These are phyloP conservation scores for Nigrospora sphaerica DNA, from an alignment of 2,329 filamentous ascomycete genomes.

Conservation along the genomic window DNA sequence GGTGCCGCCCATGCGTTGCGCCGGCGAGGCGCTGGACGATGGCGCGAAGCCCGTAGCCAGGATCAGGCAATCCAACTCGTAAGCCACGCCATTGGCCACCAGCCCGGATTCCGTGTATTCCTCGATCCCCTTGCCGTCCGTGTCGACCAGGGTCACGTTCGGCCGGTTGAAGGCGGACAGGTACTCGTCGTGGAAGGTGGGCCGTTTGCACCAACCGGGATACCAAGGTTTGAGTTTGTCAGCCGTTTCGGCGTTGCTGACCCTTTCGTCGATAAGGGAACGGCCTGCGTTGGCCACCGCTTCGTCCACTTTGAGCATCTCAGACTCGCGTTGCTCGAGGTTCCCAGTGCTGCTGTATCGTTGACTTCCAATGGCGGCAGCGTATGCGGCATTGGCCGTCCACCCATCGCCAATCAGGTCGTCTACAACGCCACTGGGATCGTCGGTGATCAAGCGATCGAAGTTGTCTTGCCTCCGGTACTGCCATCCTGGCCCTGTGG, in stretches of 20 bases:
- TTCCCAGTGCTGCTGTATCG: constrained; percentile 14
- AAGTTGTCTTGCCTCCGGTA: constrained; percentile 29
- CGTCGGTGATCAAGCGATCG: constrained; percentile 21
- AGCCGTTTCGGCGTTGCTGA: constrained; percentile 35
- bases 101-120: constrained; percentile 29
- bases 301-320: constrained; percentile 15
- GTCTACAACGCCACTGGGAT: constrained; percentile 10
- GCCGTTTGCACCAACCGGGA: constrained; percentile 43
- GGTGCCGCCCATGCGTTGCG: background rate
- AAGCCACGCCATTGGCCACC: constrained; percentile 28
- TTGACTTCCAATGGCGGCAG: constrained; percentile 15
- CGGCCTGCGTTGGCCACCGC: constrained; percentile 29
- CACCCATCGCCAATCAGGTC: constrained; percentile 31
- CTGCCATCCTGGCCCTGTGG: constrained; percentile 23
- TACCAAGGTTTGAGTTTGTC: constrained; percentile 44
- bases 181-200: constrained; percentile 42
- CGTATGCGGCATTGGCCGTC: constrained; percentile 20
- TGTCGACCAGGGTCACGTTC: constrained; percentile 44
- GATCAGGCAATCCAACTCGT: constrained; percentile 21
- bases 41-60: constrained; percentile 3
- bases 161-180: constrained; percentile 38
- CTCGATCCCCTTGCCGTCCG: constrained; percentile 34
- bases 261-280: constrained; percentile 26
- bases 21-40: background rate
- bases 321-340: constrained; percentile 1